Conservation (phyloP, 202 grass and related monocot species). For the Musa balbisiana region DNA sequence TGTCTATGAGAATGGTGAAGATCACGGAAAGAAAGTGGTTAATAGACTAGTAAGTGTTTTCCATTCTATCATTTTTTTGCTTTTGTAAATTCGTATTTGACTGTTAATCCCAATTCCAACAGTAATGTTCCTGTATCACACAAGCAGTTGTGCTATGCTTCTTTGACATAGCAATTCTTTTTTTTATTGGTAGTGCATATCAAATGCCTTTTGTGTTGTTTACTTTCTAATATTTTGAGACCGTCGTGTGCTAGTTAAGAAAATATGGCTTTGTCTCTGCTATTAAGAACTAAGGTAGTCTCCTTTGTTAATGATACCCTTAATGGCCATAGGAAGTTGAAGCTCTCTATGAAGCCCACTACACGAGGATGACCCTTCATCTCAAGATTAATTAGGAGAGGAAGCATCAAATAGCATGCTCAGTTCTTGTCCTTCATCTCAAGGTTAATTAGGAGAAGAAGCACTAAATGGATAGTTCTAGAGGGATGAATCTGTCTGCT, state of each 20-base stretch:
- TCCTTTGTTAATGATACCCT: too few relatives aligned
- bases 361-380: too few relatives aligned
- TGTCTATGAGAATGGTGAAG: slow-evolving; percentile 63
- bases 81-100: neutral
- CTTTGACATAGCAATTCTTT: neutral
- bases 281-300: neutral
- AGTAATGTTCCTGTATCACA: neutral
- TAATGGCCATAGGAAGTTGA: too few relatives aligned
- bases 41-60: slow-evolving; percentile 67
- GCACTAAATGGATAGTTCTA: too few relatives aligned
- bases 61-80: slow-evolving; percentile 5
- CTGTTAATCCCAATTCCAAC: neutral
- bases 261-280: neutral
- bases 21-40: slow-evolving; percentile 75
- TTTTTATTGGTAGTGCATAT: neutral
- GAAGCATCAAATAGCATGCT: too few relatives aligned
- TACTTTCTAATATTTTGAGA: neutral
- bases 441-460: too few relatives aligned
- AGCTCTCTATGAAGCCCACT: too few relatives aligned
- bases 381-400: too few relatives aligned
- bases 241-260: neutral
- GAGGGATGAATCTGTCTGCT: too few relatives aligned
- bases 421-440: too few relatives aligned
- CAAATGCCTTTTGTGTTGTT: neutral
- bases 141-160: neutral